Base-by-base conservation (phyloP, 2,329 filamentous ascomycete species). In the Aspergillus pseudoterreus region DNA sequence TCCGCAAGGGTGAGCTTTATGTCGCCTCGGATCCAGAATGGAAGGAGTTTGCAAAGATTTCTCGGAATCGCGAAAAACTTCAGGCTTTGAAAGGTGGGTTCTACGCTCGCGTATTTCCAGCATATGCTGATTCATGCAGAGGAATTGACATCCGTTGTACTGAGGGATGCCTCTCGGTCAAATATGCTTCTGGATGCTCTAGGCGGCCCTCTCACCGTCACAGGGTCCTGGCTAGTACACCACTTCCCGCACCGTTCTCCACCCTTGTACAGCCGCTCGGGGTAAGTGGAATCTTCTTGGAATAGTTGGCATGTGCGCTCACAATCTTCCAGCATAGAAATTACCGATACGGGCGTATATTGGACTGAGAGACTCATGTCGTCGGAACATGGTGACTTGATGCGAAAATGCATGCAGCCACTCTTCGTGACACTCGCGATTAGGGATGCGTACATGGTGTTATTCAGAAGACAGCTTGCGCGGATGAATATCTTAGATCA, bases 161-260 rank as follows among this genome's bases (percentile, higher is more conserved):
- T 72, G 27, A 61, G 60, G 30, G 66, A 75, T 11, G 75, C 80
- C 1, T 70, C 73, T 24, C 70, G 62, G 12, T 74, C 78, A 51
- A 71, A 73, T 0, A 51, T 75, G 2, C 63, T 83, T n/a, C 67
- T 57, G 8, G 59, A 69, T 2, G 68, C 74, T 32, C 74, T 74
- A 30, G 82, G 82, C 9, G 72, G 73, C 22, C 68, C 75, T 0
- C 73, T 82, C 45, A 73, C 71, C 35, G 54, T 85, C 27, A 73
- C 72, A 32, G 77, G 77, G 50, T 75, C 71, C 46, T 86, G 83
- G 84, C 72, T 88, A 24, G 78, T 86, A 38, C 72, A 86, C 22
- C 76, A 83, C 45, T 87, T 81, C 56, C 85, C 85, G 0, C 68
- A 70, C 41, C 71, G 71, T 33, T 81, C 84, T 39, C 83, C 85